Conservation (phyloP, 805 yeast genomes). For the Teunomyces barrocoloradensis region DNA sequence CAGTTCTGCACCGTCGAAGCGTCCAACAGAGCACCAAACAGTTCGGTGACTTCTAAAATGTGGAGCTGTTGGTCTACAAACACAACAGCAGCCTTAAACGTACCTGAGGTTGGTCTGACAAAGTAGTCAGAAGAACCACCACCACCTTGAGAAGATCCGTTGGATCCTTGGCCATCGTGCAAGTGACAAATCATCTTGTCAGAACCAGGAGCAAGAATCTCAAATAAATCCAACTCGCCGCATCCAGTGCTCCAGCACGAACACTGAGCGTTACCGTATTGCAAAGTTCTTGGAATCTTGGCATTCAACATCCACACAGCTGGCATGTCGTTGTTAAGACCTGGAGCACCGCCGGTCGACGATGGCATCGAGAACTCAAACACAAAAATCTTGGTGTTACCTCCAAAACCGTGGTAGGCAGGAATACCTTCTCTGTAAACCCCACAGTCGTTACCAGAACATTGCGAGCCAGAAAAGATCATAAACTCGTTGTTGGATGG, state of each 20-base stretch:
- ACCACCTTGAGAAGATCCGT: constrained; percentile 59
- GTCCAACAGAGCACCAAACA: constrained; percentile 54
- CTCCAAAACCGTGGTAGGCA: constrained; percentile 93
- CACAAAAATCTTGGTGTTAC: constrained; percentile 78
- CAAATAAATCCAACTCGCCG: constrained; percentile 96
- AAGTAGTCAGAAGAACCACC: constrained; percentile 90
- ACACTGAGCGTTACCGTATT: constrained; percentile 82
- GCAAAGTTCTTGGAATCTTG: constrained; percentile 93
- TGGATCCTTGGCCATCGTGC: constrained; percentile 77
- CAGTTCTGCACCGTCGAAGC: constrained; percentile 55
- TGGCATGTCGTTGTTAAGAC: constrained; percentile 88
- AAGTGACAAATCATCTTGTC: constrained; percentile 73
- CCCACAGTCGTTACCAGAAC: constrained; percentile 15
- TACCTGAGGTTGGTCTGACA: constrained; percentile 71
- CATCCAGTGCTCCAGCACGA: constrained; percentile 98
- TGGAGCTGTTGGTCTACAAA: constrained; percentile 59
- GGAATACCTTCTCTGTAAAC: constrained; percentile 49
- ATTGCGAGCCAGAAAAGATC: constrained; percentile 72
- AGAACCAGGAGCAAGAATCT: constrained; percentile 76
- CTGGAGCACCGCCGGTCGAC: constrained; percentile 45
- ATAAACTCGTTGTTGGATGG: constrained; percentile 75
- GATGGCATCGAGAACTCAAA: constrained; percentile 94
- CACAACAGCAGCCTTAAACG: constrained; percentile 88
- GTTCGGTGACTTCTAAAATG: constrained; percentile 59
- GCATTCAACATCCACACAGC: constrained; percentile 96